phyloP scores from a whole-genome alignment of 495 filamentous ascomycete genomes.

The Tuber indicum region DNA sequence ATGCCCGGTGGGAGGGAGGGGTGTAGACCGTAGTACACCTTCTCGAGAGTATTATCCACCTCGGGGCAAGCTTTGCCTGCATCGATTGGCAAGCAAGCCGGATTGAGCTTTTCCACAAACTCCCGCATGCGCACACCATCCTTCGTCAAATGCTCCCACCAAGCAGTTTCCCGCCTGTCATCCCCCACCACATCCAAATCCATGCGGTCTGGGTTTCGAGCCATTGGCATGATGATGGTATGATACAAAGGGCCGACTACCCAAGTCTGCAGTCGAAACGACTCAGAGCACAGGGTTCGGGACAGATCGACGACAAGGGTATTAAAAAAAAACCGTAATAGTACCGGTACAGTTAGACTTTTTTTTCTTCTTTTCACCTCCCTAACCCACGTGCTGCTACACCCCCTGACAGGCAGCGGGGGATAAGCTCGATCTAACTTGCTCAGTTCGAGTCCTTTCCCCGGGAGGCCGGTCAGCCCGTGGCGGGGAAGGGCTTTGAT shows the following conservation, averaged over 20 bases:
- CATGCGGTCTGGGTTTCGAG: not conserved
- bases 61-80: not conserved
- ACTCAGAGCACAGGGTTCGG: slow-evolving; percentile 1
- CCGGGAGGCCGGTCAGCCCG: not conserved
- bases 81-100: not conserved
- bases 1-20: not conserved
- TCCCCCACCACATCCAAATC: not conserved
- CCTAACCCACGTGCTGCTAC: not conserved
- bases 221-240: not conserved
- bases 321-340: not conserved
- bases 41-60: not conserved
- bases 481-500: not conserved
- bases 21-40: not conserved
- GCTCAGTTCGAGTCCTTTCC: not conserved
- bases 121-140: not conserved
- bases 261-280: not conserved
- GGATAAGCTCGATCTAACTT: not conserved
- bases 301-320: not conserved
- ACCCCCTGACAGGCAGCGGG: not conserved
- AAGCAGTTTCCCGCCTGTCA: not conserved
- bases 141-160: not conserved
- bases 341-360: not conserved
- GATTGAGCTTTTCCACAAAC: not conserved
- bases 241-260: not conserved
- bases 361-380: not conserved